Conservation (phyloP, 371 early-diverging fungal species). For the Rhizopus arrhizus region DNA sequence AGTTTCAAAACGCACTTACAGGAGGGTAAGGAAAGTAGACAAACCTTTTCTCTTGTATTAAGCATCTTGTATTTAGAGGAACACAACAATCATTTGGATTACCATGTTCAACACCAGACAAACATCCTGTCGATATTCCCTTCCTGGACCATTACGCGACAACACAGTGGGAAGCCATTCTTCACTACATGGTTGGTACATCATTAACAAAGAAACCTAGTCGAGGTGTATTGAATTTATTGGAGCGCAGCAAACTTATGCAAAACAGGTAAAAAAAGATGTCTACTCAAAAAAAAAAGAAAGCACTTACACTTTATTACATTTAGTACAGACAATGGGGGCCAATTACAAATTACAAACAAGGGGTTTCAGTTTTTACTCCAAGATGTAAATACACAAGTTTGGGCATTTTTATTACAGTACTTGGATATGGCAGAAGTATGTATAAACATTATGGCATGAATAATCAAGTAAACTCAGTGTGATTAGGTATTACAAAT, state of each 20-base stretch:
- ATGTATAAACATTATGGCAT: neutral
- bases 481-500: conserved; percentile 66
- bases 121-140: conserved; percentile 66
- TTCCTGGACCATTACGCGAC: conserved; percentile 82
- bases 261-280: conserved; percentile 41
- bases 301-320: neutral
- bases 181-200: conserved; percentile 95
- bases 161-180: conserved; percentile 88
- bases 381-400: conserved; percentile 91
- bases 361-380: conserved; percentile 96
- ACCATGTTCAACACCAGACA: conserved; percentile 67
- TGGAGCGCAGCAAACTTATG: conserved; percentile 82
- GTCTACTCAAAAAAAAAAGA: neutral
- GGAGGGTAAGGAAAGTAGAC: conserved; percentile 69
- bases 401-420: conserved; percentile 93
- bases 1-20: conserved; percentile 85
- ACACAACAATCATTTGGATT: conserved; percentile 82
- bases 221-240: conserved; percentile 75
- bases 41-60: neutral
- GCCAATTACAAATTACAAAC: conserved; percentile 76
- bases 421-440: conserved; percentile 88
- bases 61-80: conserved; percentile 52
- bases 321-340: conserved; percentile 17
- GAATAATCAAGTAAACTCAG: neutral
- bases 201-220: conserved; percentile 69